Evolutionary conservation across 495 filamentous ascomycete genomes (phyloP).

Genomic region (Penicillium herquei): DNA sequence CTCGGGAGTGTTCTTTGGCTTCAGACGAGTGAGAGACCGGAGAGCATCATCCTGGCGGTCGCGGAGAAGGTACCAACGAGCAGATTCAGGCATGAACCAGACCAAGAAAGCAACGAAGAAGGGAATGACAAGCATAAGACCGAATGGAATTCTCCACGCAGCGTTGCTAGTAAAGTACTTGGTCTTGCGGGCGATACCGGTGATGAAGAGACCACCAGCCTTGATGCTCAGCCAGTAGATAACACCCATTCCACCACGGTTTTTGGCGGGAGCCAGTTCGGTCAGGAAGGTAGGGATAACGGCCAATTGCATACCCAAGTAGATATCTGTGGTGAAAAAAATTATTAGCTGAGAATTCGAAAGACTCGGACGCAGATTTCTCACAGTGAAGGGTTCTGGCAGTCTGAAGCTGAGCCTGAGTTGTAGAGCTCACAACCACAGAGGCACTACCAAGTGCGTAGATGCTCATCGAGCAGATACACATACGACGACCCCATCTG

Average conservation of each 20-base stretch:
- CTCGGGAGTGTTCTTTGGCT: slow-evolving; percentile 13
- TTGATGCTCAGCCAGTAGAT: slow-evolving; percentile 27
- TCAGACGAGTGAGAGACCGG: slow-evolving; percentile 4
- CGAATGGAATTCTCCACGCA: slow-evolving; percentile 32
- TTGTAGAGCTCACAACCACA: slow-evolving; percentile 28
- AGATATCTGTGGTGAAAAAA: slow-evolving; percentile 11
- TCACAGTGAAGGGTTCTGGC: slow-evolving; percentile 33
- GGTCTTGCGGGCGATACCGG: slow-evolving; percentile 28
- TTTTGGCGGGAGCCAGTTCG: slow-evolving; percentile 32
- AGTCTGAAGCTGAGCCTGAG: slow-evolving; percentile 28
- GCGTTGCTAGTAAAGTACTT: slow-evolving; percentile 20
- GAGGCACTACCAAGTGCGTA: slow-evolving; percentile 33
- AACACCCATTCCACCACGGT: slow-evolving; percentile 34
- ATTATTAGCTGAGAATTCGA: background rate
- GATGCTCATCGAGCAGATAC: slow-evolving; percentile 34
- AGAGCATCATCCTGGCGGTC: slow-evolving; percentile 27
- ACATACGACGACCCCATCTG: slow-evolving; percentile 31
- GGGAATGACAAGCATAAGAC: slow-evolving; percentile 30
- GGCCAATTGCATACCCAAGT: slow-evolving; percentile 39
- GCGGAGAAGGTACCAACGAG: slow-evolving; percentile 33
- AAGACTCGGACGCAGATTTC: background rate
- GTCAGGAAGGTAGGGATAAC: slow-evolving; percentile 28
- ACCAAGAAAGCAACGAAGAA: slow-evolving; percentile 19
- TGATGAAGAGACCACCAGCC: slow-evolving; percentile 30
- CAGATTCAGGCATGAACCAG: slow-evolving; percentile 36